Evolutionary conservation across 306 rosid species (phyloP), one percentile per base, ranked within the genome.

Genomic region (Begonia loranthoides): DNA sequence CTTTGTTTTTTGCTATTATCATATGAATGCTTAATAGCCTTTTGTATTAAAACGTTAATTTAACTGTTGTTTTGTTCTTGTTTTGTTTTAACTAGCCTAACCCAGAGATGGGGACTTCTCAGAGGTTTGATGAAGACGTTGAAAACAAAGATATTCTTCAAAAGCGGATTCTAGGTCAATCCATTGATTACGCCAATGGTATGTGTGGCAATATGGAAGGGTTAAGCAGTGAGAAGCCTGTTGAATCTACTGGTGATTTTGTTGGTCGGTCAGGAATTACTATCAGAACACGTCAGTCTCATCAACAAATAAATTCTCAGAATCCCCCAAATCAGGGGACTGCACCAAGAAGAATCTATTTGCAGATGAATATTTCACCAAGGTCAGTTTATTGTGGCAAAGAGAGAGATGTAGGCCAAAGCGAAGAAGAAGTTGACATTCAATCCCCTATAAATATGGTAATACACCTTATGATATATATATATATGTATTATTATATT

Each of bases 271-370:
- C 65, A 19, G 65, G 50, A 68, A 53, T 73, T 49, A 61, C 44
- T 57, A 57, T 48, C 28, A 58, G 64, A 61, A 33, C 55, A 54
- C 47, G 69, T 8, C 59, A 57, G 40, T 39, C 70, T 55, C 64
- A 40, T 15, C 56, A 41, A 9, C 60, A 2, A 40, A 41, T 50
- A 52, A 40, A 15, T 54, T 65, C 53, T 12, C 50, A 17, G 34
- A 54, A 21, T 15, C 15, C 39, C 15, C 9, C 10, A 21, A 41
- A 52, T 34, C 63, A 49, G 52, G 68, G 68, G 15, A 49, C 16
- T 57, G 71, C 55, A 38, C 34, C 66, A 52, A 68, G 72, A 57
- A 57, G 79, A 61, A 47, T 59, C 45, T 21, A 49, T 55, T 44
- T 73, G 59, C 62, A 17, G 41, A 34, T 52, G 55, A 21, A 14